These are phyloP conservation scores for Polychaeton citri DNA, from an alignment of 2,329 filamentous ascomycete genomes.

Conservation along the genomic window DNA sequence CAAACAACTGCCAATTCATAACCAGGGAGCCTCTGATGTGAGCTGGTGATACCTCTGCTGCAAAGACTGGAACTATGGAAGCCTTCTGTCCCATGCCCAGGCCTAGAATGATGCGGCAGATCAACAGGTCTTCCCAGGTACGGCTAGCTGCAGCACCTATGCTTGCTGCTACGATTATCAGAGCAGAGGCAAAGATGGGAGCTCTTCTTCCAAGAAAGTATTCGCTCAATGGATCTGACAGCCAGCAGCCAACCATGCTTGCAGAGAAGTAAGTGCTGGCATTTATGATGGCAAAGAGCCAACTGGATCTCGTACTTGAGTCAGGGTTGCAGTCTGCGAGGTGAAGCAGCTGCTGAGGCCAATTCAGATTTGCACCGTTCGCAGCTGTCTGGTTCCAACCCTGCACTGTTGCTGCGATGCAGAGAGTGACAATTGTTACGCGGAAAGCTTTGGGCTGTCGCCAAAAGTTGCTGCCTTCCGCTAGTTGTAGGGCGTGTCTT, in stretches of 20 bases:
- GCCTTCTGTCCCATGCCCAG: slow-evolving; percentile 23
- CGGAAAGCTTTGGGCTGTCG: slow-evolving; percentile 19
- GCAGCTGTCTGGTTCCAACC: slow-evolving; percentile 22
- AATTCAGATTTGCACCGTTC: slow-evolving; percentile 21
- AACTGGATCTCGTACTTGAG: slow-evolving; percentile 6
- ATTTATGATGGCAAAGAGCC: slow-evolving; percentile 21
- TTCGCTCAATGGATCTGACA: slow-evolving; percentile 21
- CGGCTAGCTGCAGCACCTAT: slow-evolving; percentile 16
- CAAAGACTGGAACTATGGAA: slow-evolving; percentile 19
- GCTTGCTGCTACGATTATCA: slow-evolving; percentile 17
- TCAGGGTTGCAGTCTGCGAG: slow-evolving; percentile 8
- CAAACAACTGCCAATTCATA: slow-evolving; percentile 21
- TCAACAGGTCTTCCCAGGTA: slow-evolving; percentile 17
- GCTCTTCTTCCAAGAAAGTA: slow-evolving; percentile 17
- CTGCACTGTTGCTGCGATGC: slow-evolving; percentile 21
- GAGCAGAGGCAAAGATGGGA: slow-evolving; percentile 16
- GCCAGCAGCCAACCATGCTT: slow-evolving; percentile 16
- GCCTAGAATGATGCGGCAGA: slow-evolving; percentile 19
- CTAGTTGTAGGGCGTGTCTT: slow-evolving; percentile 9
- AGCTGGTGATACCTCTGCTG: slow-evolving; percentile 18
- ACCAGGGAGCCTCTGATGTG: slow-evolving; percentile 12
- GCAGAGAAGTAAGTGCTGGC: slow-evolving; percentile 21
- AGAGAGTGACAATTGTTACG: slow-evolving; percentile 19
- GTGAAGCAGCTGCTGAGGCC: slow-evolving; percentile 16
- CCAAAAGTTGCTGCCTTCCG: slow-evolving; percentile 11